Conservation (phyloP, 768 basidiomycete species). For the Hemileccinum rubropunctum region DNA sequence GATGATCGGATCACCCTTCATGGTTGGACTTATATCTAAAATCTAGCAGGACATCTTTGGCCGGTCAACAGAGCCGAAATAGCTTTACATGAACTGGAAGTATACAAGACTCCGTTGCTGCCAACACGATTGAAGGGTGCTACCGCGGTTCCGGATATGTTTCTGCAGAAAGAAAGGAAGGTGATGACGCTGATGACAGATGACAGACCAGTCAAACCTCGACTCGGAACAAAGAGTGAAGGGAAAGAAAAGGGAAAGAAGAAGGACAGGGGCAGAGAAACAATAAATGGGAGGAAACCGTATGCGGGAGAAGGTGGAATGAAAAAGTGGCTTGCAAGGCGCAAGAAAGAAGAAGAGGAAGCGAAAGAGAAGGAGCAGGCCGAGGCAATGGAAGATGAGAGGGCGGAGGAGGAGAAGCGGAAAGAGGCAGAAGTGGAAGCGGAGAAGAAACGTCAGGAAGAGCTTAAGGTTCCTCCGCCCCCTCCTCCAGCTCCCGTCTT, state of each 20-base stretch:
- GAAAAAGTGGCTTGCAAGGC: conserved; percentile 69
- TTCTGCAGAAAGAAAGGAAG: conserved; percentile 49
- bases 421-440: conserved; percentile 20
- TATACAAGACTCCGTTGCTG: conserved; percentile 76
- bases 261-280: conserved; percentile 30
- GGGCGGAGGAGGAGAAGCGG: conserved; percentile 26
- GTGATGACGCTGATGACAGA: conserved; percentile 57
- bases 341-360: conserved; percentile 56
- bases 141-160: conserved; percentile 56
- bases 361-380: conserved; percentile 36
- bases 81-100: conserved; percentile 68
- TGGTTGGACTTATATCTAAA: conserved; percentile 14
- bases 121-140: conserved; percentile 53
- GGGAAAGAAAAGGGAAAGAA: conserved; percentile 37
- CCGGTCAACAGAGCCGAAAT: conserved; percentile 57
- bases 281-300: conserved; percentile 62
- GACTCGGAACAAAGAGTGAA: conserved; percentile 42
- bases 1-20: conserved; percentile 2
- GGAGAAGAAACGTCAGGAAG: conserved; percentile 17
- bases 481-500: conserved; percentile 16
- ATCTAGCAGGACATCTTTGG: conserved; percentile 25
- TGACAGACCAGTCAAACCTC: conserved; percentile 48
- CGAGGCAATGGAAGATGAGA: conserved; percentile 35
- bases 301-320: conserved; percentile 78
- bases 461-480: conserved; percentile 16